These are phyloP conservation scores for Hypocrella siamensis DNA, from an alignment of 2,329 filamentous ascomycete species.

Conservation along the genomic window DNA sequence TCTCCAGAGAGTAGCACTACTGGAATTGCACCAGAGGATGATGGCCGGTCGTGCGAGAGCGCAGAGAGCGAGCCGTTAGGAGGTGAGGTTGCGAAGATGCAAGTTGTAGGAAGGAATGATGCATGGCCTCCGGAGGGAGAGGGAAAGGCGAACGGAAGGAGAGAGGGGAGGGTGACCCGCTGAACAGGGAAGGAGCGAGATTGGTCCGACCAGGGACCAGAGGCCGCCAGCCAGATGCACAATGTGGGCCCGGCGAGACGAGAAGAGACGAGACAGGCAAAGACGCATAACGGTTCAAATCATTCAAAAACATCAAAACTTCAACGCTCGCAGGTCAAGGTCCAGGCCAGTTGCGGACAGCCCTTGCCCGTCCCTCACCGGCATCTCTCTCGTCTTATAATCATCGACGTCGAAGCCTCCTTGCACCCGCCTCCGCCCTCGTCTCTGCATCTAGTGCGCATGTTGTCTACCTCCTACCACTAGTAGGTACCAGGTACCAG, in stretches of 20 bases:
- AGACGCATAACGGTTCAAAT: background rate
- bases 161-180: slow-evolving; percentile 3
- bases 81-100: slow-evolving; percentile 3
- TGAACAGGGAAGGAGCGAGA: slow-evolving; percentile 5
- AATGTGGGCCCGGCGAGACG: slow-evolving; percentile 1
- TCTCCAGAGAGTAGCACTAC: slow-evolving; percentile 31
- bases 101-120: slow-evolving; percentile 4
- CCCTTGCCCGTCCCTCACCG: no score
- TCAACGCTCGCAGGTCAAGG: background rate
- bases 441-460: no score
- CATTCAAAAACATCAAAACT: no score
- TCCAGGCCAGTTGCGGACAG: no score
- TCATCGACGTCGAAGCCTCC: no score
- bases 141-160: slow-evolving; percentile 4
- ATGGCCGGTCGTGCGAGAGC: slow-evolving; percentile 3
- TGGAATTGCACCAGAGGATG: slow-evolving; percentile 37
- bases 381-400: no score
- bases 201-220: slow-evolving; percentile 1
- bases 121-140: slow-evolving; percentile 2
- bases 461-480: no score
- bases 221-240: background rate
- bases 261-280: background rate
- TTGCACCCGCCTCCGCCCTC: no score
- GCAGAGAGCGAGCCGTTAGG: slow-evolving; percentile 2
- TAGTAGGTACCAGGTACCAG: no score